These are phyloP conservation scores for Wallacemonas sp. DNA, from an alignment of 208 protist genomes.

Conservation along the genomic window DNA sequence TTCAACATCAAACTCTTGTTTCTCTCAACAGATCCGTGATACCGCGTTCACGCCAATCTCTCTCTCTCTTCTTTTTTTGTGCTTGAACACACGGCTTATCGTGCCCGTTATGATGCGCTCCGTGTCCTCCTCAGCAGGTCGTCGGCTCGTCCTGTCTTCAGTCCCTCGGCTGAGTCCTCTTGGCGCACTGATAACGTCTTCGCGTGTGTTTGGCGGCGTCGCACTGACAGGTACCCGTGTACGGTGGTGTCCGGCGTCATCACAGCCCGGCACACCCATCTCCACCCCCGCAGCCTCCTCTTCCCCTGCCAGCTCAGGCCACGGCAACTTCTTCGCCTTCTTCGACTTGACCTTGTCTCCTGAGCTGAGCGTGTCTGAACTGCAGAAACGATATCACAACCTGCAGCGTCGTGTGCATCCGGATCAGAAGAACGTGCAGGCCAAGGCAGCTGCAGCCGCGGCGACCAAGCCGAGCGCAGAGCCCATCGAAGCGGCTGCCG, in stretches of 20 bases:
- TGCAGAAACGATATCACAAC: conserved; percentile 76
- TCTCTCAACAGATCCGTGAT: background rate
- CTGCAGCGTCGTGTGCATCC: conserved; percentile 81
- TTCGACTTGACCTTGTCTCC: conserved; percentile 52
- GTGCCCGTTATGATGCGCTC: background rate
- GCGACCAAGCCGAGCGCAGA: background rate
- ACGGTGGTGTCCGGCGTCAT: background rate
- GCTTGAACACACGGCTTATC: background rate
- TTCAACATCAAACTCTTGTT: too few species aligned
- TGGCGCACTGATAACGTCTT: background rate
- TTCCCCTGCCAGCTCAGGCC: conserved; percentile 3
- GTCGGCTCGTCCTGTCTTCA: background rate
- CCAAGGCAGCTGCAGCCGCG: conserved; percentile 9
- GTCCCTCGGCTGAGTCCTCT: background rate
- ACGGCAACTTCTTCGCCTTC: conserved; percentile 80
- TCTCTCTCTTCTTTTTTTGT: background rate
- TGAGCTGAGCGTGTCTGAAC: conserved; percentile 41
- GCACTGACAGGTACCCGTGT: background rate
- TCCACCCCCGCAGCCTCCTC: conserved; percentile 79
- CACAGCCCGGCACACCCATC: conserved; percentile 4
- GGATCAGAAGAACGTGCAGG: conserved; percentile 64
- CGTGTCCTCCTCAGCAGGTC: too few species aligned
- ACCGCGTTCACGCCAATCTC: background rate
- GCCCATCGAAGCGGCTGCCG: background rate
- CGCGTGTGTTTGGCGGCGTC: background rate